Conservation (phyloP, 495 filamentous ascomycete species). For the Penicillium tannophilum region DNA sequence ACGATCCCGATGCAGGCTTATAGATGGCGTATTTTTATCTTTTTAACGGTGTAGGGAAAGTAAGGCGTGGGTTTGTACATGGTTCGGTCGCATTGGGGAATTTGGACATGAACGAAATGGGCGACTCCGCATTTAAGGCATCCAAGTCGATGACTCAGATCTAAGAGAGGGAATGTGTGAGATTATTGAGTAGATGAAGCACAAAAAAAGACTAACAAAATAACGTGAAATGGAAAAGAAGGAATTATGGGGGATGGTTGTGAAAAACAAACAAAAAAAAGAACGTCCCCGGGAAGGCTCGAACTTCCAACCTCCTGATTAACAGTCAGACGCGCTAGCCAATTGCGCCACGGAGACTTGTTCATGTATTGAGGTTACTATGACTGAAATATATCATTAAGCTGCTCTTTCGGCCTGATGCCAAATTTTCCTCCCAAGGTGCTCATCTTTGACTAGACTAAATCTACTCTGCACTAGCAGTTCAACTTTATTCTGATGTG, state of each 20-base stretch:
- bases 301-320: conserved; percentile 54
- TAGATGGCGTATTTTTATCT: background rate
- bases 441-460: background rate
- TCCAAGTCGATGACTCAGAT: background rate
- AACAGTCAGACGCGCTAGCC: conserved; percentile 55
- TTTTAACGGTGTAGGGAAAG: background rate
- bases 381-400: background rate
- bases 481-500: background rate
- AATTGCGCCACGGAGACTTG: conserved; percentile 50
- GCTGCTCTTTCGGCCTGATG: background rate
- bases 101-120: conserved; percentile 7
- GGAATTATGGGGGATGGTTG: background rate
- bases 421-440: background rate
- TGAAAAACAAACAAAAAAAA: conserved; percentile 19
- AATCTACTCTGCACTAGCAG: background rate
- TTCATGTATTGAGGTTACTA: background rate
- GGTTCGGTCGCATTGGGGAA: conserved; percentile 8
- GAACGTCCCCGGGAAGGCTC: conserved; percentile 46
- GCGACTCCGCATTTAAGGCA: background rate
- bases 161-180: background rate
- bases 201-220: background rate
- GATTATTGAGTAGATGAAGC: too few species aligned
- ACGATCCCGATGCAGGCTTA: conserved; percentile 8
- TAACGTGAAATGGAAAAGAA: conserved; percentile 1
- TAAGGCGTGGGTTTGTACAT: background rate